A percentile compares a stretch with the other conserved stretches of the same genome.
Conservation (phyloP, 495 filamentous ascomycete species). For the Rusavskia elegans region DNA sequence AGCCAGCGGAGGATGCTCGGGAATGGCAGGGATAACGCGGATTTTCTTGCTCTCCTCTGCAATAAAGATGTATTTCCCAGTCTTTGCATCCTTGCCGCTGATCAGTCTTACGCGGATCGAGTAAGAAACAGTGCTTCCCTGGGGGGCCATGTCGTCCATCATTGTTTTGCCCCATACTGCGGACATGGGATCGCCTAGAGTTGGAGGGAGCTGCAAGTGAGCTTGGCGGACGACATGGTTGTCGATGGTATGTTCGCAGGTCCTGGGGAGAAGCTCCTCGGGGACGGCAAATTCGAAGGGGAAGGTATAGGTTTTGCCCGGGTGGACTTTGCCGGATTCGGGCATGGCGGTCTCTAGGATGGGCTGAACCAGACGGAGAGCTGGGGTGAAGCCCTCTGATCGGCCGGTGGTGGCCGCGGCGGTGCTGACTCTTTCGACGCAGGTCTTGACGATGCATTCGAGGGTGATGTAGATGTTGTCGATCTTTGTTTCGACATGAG, state of each 20-base stretch:
- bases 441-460: constrained; percentile 46
- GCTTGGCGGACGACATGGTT: constrained; percentile 46
- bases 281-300: constrained; percentile 87
- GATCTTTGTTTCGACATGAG: constrained; percentile 53
- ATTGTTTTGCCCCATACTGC: constrained; percentile 28
- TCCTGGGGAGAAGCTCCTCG: constrained; percentile 43
- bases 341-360: constrained; percentile 54
- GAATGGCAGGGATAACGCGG: constrained; percentile 55
- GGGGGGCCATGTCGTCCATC: constrained; percentile 68
- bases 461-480: constrained; percentile 69
- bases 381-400: constrained; percentile 41
- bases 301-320: constrained; percentile 50
- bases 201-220: constrained; percentile 70
- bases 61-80: constrained; percentile 27
- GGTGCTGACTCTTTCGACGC: constrained; percentile 32
- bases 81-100: constrained; percentile 21
- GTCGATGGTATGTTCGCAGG: constrained; percentile 40
- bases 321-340: constrained; percentile 47
- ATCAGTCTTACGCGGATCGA: constrained; percentile 40
- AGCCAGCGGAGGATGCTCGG: constrained; percentile 65
- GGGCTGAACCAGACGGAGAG: constrained; percentile 73
- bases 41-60: constrained; percentile 43
- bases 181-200: constrained; percentile 51
- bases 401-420: constrained; percentile 29
- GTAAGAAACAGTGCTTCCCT: constrained; percentile 69